phyloP scores from a whole-genome alignment of 169 alveolate species.

The Blepharisma undulans region DNA sequence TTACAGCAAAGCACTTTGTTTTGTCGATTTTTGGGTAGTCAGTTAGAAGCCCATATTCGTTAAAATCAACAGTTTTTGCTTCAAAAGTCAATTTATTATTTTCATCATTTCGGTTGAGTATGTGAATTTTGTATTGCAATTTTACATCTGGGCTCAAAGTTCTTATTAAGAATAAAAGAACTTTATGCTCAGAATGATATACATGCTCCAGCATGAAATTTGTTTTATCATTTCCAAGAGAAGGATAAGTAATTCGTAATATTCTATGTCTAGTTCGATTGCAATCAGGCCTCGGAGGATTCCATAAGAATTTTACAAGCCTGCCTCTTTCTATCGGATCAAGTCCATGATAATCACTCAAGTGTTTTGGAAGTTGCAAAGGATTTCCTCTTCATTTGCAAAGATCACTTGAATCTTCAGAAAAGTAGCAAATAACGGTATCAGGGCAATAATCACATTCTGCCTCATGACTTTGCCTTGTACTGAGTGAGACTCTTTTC shows the following conservation, averaged over 20 bases:
- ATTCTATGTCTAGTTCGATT: not conserved
- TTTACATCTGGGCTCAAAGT: not conserved
- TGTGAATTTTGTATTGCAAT: not conserved
- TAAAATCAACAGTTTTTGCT: not conserved
- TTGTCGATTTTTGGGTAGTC: not conserved
- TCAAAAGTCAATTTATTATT: not conserved
- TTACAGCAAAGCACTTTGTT: not conserved
- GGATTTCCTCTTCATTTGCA: constrained; percentile 34
- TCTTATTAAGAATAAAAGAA: not conserved
- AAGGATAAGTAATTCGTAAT: not conserved
- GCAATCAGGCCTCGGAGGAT: not conserved
- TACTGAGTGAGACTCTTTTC: not conserved
- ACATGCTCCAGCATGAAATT: constrained; percentile 28
- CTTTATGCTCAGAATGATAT: not conserved
- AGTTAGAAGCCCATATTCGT: not conserved
- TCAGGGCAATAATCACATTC: constrained; percentile 19
- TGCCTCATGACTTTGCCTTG: constrained; percentile 10
- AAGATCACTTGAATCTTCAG: not conserved
- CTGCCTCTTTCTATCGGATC: not conserved
- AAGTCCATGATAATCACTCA: not conserved
- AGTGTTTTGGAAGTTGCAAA: not conserved
- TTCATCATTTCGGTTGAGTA: constrained; percentile 16
- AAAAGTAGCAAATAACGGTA: not conserved
- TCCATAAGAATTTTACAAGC: constrained; percentile 10
- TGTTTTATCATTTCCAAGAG: not conserved